Base-by-base conservation (phyloP, 2,329 filamentous ascomycete species). In the Scorias spongiosa region DNA sequence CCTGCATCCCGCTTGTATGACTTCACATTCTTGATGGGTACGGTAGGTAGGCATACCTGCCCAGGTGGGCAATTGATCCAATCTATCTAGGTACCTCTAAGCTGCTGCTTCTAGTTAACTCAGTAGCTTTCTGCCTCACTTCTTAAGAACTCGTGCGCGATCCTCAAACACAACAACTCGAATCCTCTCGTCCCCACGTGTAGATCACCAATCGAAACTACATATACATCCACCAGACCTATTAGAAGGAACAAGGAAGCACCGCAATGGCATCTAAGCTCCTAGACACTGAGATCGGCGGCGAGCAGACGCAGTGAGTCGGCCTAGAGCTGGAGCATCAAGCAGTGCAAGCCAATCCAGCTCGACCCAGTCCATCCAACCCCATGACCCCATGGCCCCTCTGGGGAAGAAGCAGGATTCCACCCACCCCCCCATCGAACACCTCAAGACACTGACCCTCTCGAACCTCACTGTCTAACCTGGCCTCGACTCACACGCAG, bases 201-300 rank as follows among this genome's bases (percentile, higher is more conserved):
- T 26, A 26, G 20, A 26, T 26, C 20, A 26, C 20, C 20, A 26
- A 26, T 7, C 7, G 4, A 26, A 7, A 26, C 20, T 26, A 26
- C 7, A 26, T 26, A 26, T 7, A 26, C 20, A 7, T 26, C 20
- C 7, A 4, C 7, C 20, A 26, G 20, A 3, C 3, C 4, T 7
- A 26, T 3, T 26, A 26, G 4, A 26, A 26, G 20, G 20, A 3
- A 26, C 20, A 26, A 26, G 20, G 4, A 4, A 26, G 20, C 20
- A 26, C 20, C 20, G 7, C 29, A 11, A 75, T 76, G 72, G 68
- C 71, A 48, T 60, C 64, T 14, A 68, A 69, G 49, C 63, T 79
- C 37, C 72, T 80, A 68, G 68, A 76, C 51, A 78, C 72, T 28
- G 70, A 70, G 45, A 65, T 66, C 14, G 76, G 77, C 54, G 77